phyloP scores from a whole-genome alignment of 179 eudicot species.

The Beta lomatogona region DNA sequence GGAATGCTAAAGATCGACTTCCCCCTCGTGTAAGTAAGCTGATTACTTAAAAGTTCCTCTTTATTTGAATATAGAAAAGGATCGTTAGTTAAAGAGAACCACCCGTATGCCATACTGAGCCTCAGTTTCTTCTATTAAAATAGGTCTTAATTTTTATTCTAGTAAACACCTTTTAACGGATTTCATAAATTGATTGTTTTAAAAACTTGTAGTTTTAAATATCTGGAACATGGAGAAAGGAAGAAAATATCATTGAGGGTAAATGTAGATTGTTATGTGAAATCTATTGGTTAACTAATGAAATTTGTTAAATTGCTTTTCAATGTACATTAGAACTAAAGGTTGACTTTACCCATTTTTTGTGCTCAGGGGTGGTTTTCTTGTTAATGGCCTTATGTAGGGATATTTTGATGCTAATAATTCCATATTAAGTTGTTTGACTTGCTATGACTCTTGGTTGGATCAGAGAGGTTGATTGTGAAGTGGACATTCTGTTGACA shows the following conservation, averaged over 20 bases:
- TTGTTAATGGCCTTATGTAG: background rate
- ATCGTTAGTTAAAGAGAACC: background rate
- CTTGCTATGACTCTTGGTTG: background rate
- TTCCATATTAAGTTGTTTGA: background rate
- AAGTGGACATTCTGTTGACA: background rate
- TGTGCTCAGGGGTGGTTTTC: background rate
- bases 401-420: background rate
- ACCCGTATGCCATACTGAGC: no score
- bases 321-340: background rate
- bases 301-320: background rate
- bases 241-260: background rate
- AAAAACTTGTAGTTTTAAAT: background rate
- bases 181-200: background rate
- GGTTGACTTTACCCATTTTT: background rate
- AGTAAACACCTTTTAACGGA: background rate
- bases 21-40: conserved; percentile 84
- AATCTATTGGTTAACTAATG: background rate
- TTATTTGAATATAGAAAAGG: background rate
- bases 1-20: conserved; percentile 84
- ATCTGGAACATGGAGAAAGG: no score
- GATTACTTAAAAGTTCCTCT: background rate
- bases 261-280: background rate
- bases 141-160: background rate
- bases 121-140: background rate
- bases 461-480: background rate